Percentiles rank a stretch among this genome's conserved stretches.
These are phyloP conservation scores for Elymus sibiricus DNA, from an alignment of 176 grass and related monocot species.

Conservation along the genomic window DNA sequence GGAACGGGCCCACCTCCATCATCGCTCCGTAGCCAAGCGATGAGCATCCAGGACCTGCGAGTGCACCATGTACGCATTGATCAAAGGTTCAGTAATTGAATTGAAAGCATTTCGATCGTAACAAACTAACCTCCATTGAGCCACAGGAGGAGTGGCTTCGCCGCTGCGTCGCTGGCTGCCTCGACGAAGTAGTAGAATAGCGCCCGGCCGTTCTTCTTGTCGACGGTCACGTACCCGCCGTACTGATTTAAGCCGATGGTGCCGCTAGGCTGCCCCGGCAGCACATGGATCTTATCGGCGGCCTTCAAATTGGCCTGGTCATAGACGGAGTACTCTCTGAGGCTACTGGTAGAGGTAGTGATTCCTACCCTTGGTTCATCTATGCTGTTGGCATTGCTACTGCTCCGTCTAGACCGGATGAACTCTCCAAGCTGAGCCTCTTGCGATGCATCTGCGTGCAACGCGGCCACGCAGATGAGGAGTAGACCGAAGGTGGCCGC, in stretches of 20 bases:
- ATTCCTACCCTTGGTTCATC: background rate
- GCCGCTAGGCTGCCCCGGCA: constrained; percentile 21
- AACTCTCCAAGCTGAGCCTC: constrained; percentile 3
- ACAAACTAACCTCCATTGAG: constrained; percentile 49
- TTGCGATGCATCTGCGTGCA: background rate
- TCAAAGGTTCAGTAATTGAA: background rate
- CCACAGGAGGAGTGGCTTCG: constrained; percentile 43
- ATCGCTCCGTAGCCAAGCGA: constrained; percentile 43
- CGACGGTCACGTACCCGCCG: constrained; percentile 37
- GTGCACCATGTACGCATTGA: background rate
- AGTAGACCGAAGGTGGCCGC: background rate
- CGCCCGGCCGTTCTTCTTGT: constrained; percentile 14
- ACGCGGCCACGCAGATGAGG: background rate
- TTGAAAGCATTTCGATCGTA: background rate
- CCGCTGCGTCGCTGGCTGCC: background rate
- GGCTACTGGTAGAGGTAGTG: too few species aligned
- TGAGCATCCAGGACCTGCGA: constrained; percentile 50
- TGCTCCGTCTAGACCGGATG: background rate
- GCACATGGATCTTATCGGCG: constrained; percentile 18
- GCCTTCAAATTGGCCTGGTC: background rate
- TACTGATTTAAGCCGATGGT: constrained; percentile 33
- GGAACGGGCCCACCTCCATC: constrained; percentile 40
- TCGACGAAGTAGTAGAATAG: constrained; percentile 58
- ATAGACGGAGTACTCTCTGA: background rate
- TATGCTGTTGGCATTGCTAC: background rate